Evolutionary conservation across 805 yeast species (phyloP), one percentile per base, ranked within the genome.

Genomic region (Zygosaccharomyces bisporus): DNA sequence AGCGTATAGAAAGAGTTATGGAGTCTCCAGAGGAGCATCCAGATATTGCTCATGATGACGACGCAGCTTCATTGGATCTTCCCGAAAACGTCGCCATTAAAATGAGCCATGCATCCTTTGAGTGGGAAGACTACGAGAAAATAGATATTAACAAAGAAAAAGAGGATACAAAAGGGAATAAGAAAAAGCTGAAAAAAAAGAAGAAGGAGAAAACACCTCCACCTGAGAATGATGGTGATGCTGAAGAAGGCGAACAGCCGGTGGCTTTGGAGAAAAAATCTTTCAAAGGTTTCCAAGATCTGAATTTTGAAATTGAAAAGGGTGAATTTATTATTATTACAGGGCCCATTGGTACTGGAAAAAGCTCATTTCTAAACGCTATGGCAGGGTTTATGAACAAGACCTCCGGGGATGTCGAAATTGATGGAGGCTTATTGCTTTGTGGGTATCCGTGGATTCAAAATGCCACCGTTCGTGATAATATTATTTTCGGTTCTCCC

Each of bases 371-470:
- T 19, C 68, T 87, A 39, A 73, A 71, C 53, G 89, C 95, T 0
- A 66, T 87, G 41, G 71, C 85, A 6, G 95, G 95, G 0, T 73
- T 77, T 31, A 85, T 87, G 87, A 69, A 71, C 13, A 75, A 75
- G 52, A 64, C 64, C 0, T 34, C 55, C 0, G 95, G 95, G 32
- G 42, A 57, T 0, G 69, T 83, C 2, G 63, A 64, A 29, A 68
- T 79, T 4, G 71, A 72, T 50, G 90, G 91, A 1, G 66, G 55
- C 54, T 75, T 75, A 16, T 63, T 74, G 10, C 63, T 70, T 44
- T 77, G 81, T 47, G 86, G 90, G 16, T 75, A 75, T 34, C 91
- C 90, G 13, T 87, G 95, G 95, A 78, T 87, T 33, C 90, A 84
- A 56, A 87, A 86, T 64, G 79, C 85, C 2, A 83, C 95, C 0